phyloP scores from a whole-genome alignment of 352 stramenopile species.

The Phytopythium oedochilum region DNA sequence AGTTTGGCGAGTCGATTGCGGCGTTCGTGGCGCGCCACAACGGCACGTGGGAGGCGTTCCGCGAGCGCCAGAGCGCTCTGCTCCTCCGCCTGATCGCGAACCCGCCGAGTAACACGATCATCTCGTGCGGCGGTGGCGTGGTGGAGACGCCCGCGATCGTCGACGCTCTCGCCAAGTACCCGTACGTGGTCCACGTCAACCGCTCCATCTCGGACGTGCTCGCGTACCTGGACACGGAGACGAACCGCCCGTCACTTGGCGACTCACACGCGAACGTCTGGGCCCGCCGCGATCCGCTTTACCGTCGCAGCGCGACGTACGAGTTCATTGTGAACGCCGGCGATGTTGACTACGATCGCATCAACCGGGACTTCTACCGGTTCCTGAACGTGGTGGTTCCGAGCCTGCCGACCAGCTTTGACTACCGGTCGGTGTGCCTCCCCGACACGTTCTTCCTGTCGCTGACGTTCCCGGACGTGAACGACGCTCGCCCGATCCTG shows the following conservation, averaged over 20 bases:
- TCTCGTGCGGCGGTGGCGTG: slow-evolving; percentile 82
- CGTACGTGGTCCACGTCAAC: slow-evolving; percentile 67
- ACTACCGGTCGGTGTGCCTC: slow-evolving; percentile 38
- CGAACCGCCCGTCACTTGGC: slow-evolving; percentile 53
- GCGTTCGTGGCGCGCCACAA: slow-evolving; percentile 63
- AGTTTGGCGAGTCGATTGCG: slow-evolving; percentile 60
- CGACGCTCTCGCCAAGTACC: slow-evolving; percentile 50
- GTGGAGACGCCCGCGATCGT: slow-evolving; percentile 71
- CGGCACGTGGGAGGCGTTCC: slow-evolving; percentile 73
- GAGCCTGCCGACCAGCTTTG: slow-evolving; percentile 37
- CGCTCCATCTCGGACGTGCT: slow-evolving; percentile 71
- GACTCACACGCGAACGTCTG: slow-evolving; percentile 59
- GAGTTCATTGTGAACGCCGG: slow-evolving; percentile 60
- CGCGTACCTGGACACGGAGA: slow-evolving; percentile 44
- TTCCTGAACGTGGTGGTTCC: slow-evolving; percentile 59
- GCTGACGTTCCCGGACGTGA: slow-evolving; percentile 64
- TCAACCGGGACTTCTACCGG: slow-evolving; percentile 65
- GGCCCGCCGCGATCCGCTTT: slow-evolving; percentile 49
- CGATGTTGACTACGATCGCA: slow-evolving; percentile 52
- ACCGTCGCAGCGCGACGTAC: slow-evolving; percentile 40
- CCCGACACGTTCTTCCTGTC: slow-evolving; percentile 78
- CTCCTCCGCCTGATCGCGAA: slow-evolving; percentile 56
- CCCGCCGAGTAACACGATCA: slow-evolving; percentile 56
- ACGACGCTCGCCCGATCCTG: slow-evolving; percentile 39
- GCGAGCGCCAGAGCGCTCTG: slow-evolving; percentile 50